Percentiles rank a stretch among this genome's conserved stretches.
phyloP scores from a whole-genome alignment of 2,329 filamentous ascomycete genomes.

The Pseudogymnoascus sp. region DNA sequence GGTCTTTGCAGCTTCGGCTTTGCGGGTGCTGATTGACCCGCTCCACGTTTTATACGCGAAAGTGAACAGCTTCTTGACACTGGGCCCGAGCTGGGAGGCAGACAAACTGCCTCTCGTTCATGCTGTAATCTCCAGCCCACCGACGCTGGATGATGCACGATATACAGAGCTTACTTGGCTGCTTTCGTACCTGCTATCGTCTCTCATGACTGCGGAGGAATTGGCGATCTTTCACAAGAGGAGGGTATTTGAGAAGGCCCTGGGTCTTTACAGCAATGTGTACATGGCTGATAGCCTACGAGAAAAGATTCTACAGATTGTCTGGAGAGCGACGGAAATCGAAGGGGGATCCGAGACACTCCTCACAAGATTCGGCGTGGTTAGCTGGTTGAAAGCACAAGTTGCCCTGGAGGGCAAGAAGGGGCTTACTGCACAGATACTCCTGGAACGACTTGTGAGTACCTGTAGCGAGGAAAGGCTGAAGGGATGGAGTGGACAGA shows the following conservation, averaged over 20 bases:
- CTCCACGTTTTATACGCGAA: slow-evolving; percentile 79
- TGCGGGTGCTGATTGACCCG: slow-evolving; percentile 65
- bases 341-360: slow-evolving; percentile 71
- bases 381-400: slow-evolving; percentile 66
- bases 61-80: slow-evolving; percentile 74
- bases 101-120: slow-evolving; percentile 65
- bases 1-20: slow-evolving; percentile 64
- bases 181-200: slow-evolving; percentile 60
- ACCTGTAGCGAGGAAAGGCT: slow-evolving; percentile 61
- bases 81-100: slow-evolving; percentile 65
- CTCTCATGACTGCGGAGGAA: slow-evolving; percentile 51
- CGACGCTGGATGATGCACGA: slow-evolving; percentile 64
- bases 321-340: slow-evolving; percentile 60
- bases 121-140: slow-evolving; percentile 53
- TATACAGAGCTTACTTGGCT: slow-evolving; percentile 70
- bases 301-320: slow-evolving; percentile 50
- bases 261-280: slow-evolving; percentile 60
- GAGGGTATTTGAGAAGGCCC: slow-evolving; percentile 65
- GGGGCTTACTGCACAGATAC: slow-evolving; percentile 39
- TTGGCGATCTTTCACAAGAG: slow-evolving; percentile 52
- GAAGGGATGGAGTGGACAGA: slow-evolving; percentile 51
- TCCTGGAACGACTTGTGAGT: slow-evolving; percentile 53
- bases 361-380: slow-evolving; percentile 63
- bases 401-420: slow-evolving; percentile 42
- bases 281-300: slow-evolving; percentile 49